Evolutionary conservation across 108 stramenopile genomes (phyloP).

Genomic region (Epithemia pelagica): DNA sequence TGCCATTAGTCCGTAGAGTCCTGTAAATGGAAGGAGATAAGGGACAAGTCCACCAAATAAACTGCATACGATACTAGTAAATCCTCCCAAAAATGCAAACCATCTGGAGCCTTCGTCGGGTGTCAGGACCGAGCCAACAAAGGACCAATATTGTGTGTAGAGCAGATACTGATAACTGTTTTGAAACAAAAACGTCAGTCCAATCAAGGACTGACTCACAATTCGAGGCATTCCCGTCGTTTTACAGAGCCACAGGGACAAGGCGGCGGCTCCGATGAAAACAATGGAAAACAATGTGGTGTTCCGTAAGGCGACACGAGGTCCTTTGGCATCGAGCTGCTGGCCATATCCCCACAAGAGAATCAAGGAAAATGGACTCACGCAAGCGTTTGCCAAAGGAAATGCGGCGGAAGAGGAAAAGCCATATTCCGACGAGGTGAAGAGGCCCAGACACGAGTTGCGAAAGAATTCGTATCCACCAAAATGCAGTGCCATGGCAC

Average conservation of each 20-base stretch:
- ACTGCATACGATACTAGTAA: constrained; percentile 59
- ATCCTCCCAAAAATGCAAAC: constrained; percentile 71
- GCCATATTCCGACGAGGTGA: constrained; percentile 64
- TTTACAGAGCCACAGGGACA: constrained; percentile 1
- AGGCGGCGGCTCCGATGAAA: constrained; percentile 17
- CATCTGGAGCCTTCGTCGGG: constrained; percentile 60
- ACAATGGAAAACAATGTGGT: constrained; percentile 43
- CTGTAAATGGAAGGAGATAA: constrained; percentile 26
- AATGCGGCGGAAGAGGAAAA: constrained; percentile 62
- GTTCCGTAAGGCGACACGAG: constrained; percentile 46
- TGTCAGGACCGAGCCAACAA: constrained; percentile 64
- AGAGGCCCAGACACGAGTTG: constrained; percentile 59
- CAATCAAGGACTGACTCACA: constrained; percentile 19
- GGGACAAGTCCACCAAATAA: constrained; percentile 48
- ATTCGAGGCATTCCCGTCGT: constrained; percentile 1
- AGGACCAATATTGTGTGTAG: constrained; percentile 82
- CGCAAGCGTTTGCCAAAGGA: constrained; percentile 73
- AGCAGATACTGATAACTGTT: constrained; percentile 79
- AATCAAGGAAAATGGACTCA: constrained; percentile 55
- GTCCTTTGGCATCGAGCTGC: constrained; percentile 49
- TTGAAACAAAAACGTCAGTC: constrained; percentile 64
- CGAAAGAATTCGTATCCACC: constrained; percentile 79
- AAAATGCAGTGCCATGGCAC: constrained; percentile 71
- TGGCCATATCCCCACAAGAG: constrained; percentile 61
- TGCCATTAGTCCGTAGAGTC: constrained; percentile 48